These are phyloP conservation scores for Cercophora scortea DNA, from an alignment of 495 filamentous ascomycete species.

Conservation along the genomic window DNA sequence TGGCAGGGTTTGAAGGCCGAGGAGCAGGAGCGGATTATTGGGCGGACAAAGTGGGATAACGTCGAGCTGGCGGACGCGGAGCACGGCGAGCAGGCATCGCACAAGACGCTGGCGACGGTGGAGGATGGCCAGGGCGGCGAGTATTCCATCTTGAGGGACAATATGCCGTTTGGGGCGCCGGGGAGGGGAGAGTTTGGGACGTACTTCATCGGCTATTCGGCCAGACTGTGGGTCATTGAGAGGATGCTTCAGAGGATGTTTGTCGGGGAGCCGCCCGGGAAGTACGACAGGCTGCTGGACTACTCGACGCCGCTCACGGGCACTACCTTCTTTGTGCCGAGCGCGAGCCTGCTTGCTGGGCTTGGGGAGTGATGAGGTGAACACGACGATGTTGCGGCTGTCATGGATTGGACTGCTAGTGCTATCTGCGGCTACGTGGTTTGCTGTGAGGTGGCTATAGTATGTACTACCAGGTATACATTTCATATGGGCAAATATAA, in stretches of 20 bases:
- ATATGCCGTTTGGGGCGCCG: slow-evolving; percentile 3
- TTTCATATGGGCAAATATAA: too few species aligned
- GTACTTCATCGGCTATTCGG: slow-evolving; percentile 1
- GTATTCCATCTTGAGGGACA: neutral
- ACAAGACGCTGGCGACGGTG: slow-evolving; percentile 1
- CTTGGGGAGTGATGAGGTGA: neutral
- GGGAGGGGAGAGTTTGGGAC: neutral
- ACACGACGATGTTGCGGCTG: too few species aligned
- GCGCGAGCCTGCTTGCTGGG: neutral
- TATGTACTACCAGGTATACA: too few species aligned
- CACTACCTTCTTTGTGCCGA: neutral
- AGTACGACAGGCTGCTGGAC: neutral
- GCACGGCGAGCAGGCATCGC: neutral
- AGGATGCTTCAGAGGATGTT: slow-evolving; percentile 1
- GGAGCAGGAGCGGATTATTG: slow-evolving; percentile 1
- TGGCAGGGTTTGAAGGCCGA: neutral
- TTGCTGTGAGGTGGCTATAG: too few species aligned
- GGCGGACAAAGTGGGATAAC: slow-evolving; percentile 2
- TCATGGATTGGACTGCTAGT: too few species aligned
- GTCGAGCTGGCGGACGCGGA: neutral
- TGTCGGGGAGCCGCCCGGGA: neutral
- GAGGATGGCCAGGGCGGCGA: neutral
- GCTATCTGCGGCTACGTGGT: too few species aligned
- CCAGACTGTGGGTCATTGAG: slow-evolving; percentile 1
- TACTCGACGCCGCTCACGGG: slow-evolving; percentile 1